Evolutionary conservation across 2,329 filamentous ascomycete genomes (phyloP).

Genomic region (Aspergillus texensis): DNA sequence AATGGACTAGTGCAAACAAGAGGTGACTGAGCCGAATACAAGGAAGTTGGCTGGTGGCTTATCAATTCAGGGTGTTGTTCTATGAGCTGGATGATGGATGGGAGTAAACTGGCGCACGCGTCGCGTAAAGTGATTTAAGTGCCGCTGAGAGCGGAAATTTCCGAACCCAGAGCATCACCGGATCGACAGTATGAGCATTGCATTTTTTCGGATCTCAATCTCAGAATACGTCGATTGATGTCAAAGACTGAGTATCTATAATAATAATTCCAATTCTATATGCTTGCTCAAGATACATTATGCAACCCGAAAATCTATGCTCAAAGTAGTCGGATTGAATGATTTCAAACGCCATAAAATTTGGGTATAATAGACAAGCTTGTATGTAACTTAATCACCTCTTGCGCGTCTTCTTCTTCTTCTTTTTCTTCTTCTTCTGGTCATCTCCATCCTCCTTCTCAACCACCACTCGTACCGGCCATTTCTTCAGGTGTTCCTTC

Average conservation of each 20-base stretch:
- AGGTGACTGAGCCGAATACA: neutral
- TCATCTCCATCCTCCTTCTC: slow-evolving; percentile 36
- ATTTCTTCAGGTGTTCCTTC: slow-evolving; percentile 72
- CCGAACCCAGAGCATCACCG: neutral
- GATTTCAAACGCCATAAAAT: slow-evolving; percentile 10
- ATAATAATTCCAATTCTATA: neutral
- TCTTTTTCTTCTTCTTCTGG: slow-evolving; percentile 49
- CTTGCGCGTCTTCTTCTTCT: slow-evolving; percentile 50
- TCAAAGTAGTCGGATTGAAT: neutral
- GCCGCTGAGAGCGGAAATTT: slow-evolving; percentile 3
- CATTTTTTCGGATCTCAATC: neutral
- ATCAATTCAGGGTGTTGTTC: neutral
- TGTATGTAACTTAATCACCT: slow-evolving; percentile 32
- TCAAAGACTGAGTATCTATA: neutral
- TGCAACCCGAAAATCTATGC: neutral
- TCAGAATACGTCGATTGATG: neutral
- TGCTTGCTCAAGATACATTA: neutral
- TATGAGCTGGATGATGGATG: neutral
- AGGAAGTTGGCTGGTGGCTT: neutral
- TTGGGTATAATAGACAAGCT: slow-evolving; percentile 23
- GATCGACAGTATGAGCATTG: neutral
- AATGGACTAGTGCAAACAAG: neutral
- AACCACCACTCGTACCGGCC: slow-evolving; percentile 47
- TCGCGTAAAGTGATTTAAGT: slow-evolving; percentile 33
- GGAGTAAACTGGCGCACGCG: slow-evolving; percentile 23